Evolutionary conservation across 164 flowering plant species (phyloP).

Genomic region (Liquidambar formosana): DNA sequence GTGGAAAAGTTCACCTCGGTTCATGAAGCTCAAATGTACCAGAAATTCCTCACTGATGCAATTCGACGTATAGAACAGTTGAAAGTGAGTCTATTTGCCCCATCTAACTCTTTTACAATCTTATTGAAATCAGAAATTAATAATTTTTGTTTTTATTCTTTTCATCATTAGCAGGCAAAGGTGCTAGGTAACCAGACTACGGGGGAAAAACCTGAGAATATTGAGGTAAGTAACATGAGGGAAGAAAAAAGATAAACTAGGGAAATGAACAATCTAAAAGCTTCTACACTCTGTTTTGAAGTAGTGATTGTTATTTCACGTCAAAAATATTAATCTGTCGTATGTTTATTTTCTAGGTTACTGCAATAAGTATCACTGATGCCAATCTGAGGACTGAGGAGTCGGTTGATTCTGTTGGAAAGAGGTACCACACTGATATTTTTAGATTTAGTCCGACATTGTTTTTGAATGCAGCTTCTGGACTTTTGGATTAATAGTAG

Average conservation of each 20-base stretch:
- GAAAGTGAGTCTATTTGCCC: conserved; percentile 4
- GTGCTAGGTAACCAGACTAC: background rate
- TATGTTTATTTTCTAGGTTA: background rate
- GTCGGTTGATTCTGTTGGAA: too few relatives aligned
- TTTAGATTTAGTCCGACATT: too few relatives aligned
- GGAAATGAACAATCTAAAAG: background rate
- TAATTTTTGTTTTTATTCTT: background rate
- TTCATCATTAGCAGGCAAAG: background rate
- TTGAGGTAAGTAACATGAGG: background rate
- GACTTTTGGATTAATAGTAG: too few relatives aligned
- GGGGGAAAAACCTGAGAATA: background rate
- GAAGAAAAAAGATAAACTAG: background rate
- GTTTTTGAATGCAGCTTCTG: too few relatives aligned
- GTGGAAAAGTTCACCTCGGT: conserved; percentile 1
- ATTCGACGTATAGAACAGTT: conserved; percentile 3
- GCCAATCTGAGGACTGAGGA: background rate
- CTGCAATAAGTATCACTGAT: background rate
- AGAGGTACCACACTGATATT: too few relatives aligned
- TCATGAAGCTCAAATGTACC: background rate
- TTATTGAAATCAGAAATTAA: background rate
- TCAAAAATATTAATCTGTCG: too few relatives aligned
- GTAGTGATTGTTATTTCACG: background rate
- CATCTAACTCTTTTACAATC: background rate
- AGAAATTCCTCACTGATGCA: conserved; percentile 4
- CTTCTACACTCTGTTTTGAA: background rate